Evolutionary conservation across 495 filamentous ascomycete genomes (phyloP).

Genomic region (Tuber magnatum): DNA sequence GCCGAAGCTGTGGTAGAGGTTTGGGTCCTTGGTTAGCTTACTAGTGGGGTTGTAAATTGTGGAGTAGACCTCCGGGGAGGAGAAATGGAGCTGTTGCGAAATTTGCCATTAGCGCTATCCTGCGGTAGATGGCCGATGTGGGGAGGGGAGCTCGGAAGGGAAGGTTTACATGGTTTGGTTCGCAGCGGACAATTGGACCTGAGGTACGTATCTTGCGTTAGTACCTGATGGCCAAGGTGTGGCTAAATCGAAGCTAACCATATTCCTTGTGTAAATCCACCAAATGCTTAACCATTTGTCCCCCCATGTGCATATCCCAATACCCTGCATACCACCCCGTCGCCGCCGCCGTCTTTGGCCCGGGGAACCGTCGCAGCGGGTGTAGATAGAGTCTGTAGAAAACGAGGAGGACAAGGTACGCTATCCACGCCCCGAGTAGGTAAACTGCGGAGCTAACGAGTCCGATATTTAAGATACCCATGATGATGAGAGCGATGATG

Average conservation of each 20-base stretch:
- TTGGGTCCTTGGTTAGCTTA: conserved; percentile 43
- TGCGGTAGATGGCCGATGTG: neutral
- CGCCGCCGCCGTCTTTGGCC: conserved; percentile 38
- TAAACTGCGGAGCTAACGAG: neutral
- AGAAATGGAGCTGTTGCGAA: conserved; percentile 44
- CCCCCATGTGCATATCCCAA: conserved; percentile 24
- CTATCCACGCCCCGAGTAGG: conserved; percentile 6
- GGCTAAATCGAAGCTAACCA: conserved; percentile 23
- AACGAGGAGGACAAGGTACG: conserved; percentile 25
- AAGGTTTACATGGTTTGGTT: conserved; percentile 35
- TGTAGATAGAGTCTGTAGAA: conserved; percentile 39
- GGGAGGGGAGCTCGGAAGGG: neutral
- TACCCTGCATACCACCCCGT: conserved; percentile 37
- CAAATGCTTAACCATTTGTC: conserved; percentile 13
- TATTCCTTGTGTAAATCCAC: conserved; percentile 34
- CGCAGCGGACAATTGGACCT: conserved; percentile 40
- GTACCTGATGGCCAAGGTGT: conserved; percentile 9
- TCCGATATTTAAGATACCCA: neutral
- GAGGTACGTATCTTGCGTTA: neutral
- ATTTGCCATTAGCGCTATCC: neutral
- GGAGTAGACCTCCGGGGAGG: conserved; percentile 42
- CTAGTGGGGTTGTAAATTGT: conserved; percentile 43
- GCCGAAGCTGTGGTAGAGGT: conserved; percentile 42
- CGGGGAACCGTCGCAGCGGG: conserved; percentile 37
- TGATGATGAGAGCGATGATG: neutral